phyloP scores from a whole-genome alignment of 192 early-diverging fungal genomes.

The Tieghemiomyces parasiticus region DNA sequence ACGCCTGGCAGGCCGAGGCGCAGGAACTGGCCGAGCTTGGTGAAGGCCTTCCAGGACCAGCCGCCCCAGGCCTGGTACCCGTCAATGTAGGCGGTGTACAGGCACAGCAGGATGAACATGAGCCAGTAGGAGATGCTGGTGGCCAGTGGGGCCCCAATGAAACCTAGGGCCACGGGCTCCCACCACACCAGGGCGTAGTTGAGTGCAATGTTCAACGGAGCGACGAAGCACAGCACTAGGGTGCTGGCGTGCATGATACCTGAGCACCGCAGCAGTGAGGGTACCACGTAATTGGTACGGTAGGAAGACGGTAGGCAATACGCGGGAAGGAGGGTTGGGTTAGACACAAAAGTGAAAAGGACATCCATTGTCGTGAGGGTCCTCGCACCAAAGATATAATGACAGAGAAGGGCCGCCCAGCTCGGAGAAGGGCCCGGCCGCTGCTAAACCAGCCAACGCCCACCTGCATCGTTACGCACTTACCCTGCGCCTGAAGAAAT shows the following conservation, averaged over 20 bases:
- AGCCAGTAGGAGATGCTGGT: slow-evolving; percentile 47
- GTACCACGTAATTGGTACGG: no score
- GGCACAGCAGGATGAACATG: slow-evolving; percentile 30
- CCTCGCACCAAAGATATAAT: no score
- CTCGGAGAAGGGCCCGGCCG: no score
- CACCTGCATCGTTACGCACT: no score
- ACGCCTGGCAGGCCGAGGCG: slow-evolving; percentile 66
- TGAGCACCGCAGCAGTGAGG: no score
- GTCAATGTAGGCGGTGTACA: slow-evolving; percentile 38
- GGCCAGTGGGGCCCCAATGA: slow-evolving; percentile 53
- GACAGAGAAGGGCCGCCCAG: no score
- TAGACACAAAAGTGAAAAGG: no score
- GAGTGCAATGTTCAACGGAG: slow-evolving; percentile 55
- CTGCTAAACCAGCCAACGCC: no score
- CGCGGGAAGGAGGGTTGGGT: no score
- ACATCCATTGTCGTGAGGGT: no score
- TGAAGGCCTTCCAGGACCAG: slow-evolving; percentile 54
- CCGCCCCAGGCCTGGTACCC: slow-evolving; percentile 77
- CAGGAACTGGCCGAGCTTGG: slow-evolving; percentile 38
- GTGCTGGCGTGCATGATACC: slow-evolving; percentile 77
- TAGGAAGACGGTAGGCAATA: no score
- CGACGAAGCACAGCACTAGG: slow-evolving; percentile 45
- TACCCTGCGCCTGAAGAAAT: slow-evolving; percentile 82
- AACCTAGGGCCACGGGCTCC: slow-evolving; percentile 32
- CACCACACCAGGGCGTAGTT: slow-evolving; percentile 71